A percentile compares a stretch with the other conserved stretches of the same genome.
phyloP scores from a whole-genome alignment of 306 rosid genomes.

The Casuarina glauca region DNA sequence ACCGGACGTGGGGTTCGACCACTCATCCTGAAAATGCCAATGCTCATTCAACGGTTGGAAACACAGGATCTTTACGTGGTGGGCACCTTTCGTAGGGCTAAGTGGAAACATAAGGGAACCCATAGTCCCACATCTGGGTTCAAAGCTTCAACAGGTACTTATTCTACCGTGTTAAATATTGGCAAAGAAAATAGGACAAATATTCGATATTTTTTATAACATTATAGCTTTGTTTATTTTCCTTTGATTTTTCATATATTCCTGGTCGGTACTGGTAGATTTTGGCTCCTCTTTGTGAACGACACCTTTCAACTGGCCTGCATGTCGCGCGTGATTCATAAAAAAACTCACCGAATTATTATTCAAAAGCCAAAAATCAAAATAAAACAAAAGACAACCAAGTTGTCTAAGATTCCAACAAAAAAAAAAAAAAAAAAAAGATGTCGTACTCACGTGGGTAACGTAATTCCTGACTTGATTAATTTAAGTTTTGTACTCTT shows the following conservation, averaged over 20 bases:
- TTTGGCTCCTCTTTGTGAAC: too few species aligned
- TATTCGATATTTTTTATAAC: too few species aligned
- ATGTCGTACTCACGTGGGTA: too few species aligned
- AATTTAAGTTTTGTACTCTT: too few species aligned
- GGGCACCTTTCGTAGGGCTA: neutral
- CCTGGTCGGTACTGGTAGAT: too few species aligned
- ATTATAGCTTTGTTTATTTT: too few species aligned
- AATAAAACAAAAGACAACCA: neutral
- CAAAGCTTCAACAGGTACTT: too few species aligned
- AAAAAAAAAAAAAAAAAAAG: neutral
- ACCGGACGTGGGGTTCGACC: conserved; percentile 16
- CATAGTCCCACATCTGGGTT: neutral
- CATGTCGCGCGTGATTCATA: neutral
- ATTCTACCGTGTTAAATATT: too few species aligned
- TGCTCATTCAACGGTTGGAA: conserved; percentile 39
- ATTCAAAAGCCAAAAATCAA: neutral
- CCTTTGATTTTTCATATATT: too few species aligned
- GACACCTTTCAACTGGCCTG: neutral
- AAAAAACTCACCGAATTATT: neutral
- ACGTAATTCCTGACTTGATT: too few species aligned
- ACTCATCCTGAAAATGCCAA: conserved; percentile 17
- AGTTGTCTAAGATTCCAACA: neutral
- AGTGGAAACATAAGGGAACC: neutral
- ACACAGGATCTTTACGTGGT: conserved; percentile 21
- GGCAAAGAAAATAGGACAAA: too few species aligned